Base-by-base conservation (phyloP, 768 basidiomycete genomes). In the Leccinum disarticulatum region DNA sequence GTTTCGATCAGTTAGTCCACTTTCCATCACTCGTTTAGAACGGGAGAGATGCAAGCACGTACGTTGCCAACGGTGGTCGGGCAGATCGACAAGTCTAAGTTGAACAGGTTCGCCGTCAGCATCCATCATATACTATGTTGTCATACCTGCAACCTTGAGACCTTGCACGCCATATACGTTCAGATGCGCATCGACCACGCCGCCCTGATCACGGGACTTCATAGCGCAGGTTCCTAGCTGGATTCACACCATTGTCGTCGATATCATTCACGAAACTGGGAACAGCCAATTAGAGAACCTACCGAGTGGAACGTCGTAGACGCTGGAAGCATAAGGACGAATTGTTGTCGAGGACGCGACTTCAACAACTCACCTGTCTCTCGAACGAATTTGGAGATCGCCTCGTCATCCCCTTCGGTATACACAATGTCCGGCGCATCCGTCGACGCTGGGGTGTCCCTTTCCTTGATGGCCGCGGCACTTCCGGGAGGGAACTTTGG, bases 121-220 rank as follows among this genome's bases (percentile, higher is more conserved):
- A 43, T 43, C 4, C n/a, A 43, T 43, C n/a, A 43, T 43, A 19
- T 43, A 43, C 10, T 43, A 9, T 6, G n/a, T 4, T 31, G 17
- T 31, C 51, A n/a, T 57, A 83, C 83, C 86, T 52, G 83, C 85
- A 11, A 90, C 79, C 66, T 89, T 87, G 51, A 90, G 74, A 25
- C 79, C 77, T 58, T 76, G 57, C 1, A 85, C 79, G 0, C 86
- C 85, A 62, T 88, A 87, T 7, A 89, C 87, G 58, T 84, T 86
- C 51, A 89, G 68, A 30, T 74, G 74, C 4, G 79, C 57, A 64
- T 90, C 86, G 4, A 90, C 85, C 6, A 90, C 88, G 4, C 87
- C 88, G 2, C 79, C 80, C 31, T 79, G 55, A 11, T 82, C 77
- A 1, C 81, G 79, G 0, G 84, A 79, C 68, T 87, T 87, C 87